phyloP scores from a whole-genome alignment of 192 early-diverging fungal species.

The Linnemannia hyalina region DNA sequence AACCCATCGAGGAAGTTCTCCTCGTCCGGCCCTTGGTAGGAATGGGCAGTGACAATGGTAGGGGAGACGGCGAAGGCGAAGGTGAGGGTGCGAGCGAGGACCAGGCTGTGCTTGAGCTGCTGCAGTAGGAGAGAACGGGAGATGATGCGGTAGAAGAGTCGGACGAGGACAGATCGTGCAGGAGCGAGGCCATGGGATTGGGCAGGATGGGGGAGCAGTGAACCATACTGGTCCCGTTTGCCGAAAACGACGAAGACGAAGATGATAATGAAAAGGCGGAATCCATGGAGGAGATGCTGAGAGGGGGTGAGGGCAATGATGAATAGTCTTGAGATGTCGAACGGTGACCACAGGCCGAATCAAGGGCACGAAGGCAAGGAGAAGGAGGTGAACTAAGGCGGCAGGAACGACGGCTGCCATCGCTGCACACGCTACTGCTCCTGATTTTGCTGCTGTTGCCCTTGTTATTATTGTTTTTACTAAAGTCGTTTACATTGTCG shows the following conservation, averaged over 20 bases:
- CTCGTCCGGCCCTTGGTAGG: constrained; percentile 22
- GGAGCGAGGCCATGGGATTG: constrained; percentile 30
- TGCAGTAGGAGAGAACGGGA: constrained; percentile 32
- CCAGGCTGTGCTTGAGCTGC: constrained; percentile 28
- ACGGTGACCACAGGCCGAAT: constrained; percentile 26
- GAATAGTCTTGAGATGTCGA: constrained; percentile 31
- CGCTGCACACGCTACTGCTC: constrained; percentile 13
- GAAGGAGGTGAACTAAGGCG: constrained; percentile 38
- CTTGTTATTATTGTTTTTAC: constrained; percentile 4
- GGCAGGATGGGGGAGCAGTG: constrained; percentile 46
- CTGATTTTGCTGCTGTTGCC: constrained; percentile 7
- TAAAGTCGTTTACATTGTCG: constrained; percentile 7
- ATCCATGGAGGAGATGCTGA: constrained; percentile 50
- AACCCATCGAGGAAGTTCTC: constrained; percentile 32
- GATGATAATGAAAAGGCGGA: constrained; percentile 40
- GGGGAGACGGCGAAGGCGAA: constrained; percentile 25
- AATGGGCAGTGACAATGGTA: constrained; percentile 21
- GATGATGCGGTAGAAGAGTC: constrained; percentile 33
- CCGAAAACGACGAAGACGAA: constrained; percentile 32
- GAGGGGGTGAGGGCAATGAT: constrained; percentile 49
- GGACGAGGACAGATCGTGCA: constrained; percentile 25
- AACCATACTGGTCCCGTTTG: constrained; percentile 49
- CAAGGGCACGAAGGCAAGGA: constrained; percentile 45
- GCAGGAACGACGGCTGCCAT: constrained; percentile 12
- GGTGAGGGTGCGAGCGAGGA: constrained; percentile 9